Base-by-base conservation (phyloP, 2,329 filamentous ascomycete species). In the Chrysoporthe puriensis region DNA sequence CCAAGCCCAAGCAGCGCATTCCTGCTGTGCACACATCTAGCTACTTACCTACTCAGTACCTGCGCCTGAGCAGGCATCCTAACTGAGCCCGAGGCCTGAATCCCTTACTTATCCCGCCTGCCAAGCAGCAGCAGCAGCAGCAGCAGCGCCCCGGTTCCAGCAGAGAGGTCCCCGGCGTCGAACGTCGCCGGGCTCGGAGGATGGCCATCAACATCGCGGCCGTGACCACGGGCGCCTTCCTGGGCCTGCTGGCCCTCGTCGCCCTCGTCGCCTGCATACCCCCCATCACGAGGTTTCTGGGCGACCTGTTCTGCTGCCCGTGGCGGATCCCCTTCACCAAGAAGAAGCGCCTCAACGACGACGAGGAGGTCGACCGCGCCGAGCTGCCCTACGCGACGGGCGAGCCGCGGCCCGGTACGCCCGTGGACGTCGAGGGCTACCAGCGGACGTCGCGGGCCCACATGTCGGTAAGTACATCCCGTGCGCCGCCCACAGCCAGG, bases 301-400 rank as follows among this genome's bases (percentile, higher is more conserved):
- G 68, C 14, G 68, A 70, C 5, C 48, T 70, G 4, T 68, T 32
- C 42, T 70, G 68, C 26, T 70, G 68, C 40, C 66, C 68, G 8
- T 70, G 68, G 68, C 62, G 66, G 52, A 4, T 70, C 7, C 68
- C 68, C 16, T 70, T 70, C 14, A 70, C 62, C 26, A 61, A 61
- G 52, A 67, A 46, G 42, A 67, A 59, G 46, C 62, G 66, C 14
- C 52, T 46, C 58, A 70, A 70, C n/a, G 66, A n/a, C 2, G 68
- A 70, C 21, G 68, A 70, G 56, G 65, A 70, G 16, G 40, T 70
- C 36, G 68, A 67, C 36, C 63, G 56, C 13, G 58, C 62, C 13
- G 65, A 70, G 8, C 40, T 70, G 54, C 66, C 62, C 4, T 70
- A 68, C 34, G 43, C 58, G 3, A 59, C 61, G 16, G 44, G 26